Evolutionary conservation across 2,329 filamentous ascomycete genomes (phyloP).

Genomic region (Lasiodiplodia sp.): DNA sequence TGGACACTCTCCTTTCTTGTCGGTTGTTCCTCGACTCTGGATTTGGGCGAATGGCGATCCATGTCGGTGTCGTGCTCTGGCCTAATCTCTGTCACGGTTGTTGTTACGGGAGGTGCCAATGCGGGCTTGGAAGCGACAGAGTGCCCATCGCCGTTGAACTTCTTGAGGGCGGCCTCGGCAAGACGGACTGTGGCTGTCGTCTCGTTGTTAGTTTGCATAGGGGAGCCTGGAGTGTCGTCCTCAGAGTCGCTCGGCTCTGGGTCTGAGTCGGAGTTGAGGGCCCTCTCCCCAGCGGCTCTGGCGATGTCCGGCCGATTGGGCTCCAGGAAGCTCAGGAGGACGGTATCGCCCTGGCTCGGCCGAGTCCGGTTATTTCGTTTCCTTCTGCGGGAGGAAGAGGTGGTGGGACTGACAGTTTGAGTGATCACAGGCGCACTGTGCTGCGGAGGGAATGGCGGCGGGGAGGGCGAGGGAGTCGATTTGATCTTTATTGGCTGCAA

Average conservation of each 20-base stretch:
- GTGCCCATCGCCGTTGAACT: conserved; percentile 11
- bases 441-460: conserved; percentile 48
- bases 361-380: conserved; percentile 61
- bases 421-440: conserved; percentile 34
- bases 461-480: conserved; percentile 60
- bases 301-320: conserved; percentile 72
- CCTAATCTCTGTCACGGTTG: conserved; percentile 14
- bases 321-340: conserved; percentile 71
- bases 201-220: conserved; percentile 14
- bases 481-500: conserved; percentile 53
- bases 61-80: conserved; percentile 25
- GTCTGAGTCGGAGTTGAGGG: conserved; percentile 57
- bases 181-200: background rate
- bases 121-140: conserved; percentile 13
- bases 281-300: conserved; percentile 60
- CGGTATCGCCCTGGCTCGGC: conserved; percentile 67
- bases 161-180: conserved; percentile 11
- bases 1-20: background rate
- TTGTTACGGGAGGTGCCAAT: conserved; percentile 18
- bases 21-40: conserved; percentile 1
- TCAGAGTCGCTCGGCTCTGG: conserved; percentile 55
- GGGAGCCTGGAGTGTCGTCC: conserved; percentile 38
- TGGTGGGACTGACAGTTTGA: conserved; percentile 51
- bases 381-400: conserved; percentile 45
- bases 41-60: conserved; percentile 20